These are phyloP conservation scores for Casuarina equisetifolia DNA, from an alignment of 306 rosid genomes.

Conservation along the genomic window DNA sequence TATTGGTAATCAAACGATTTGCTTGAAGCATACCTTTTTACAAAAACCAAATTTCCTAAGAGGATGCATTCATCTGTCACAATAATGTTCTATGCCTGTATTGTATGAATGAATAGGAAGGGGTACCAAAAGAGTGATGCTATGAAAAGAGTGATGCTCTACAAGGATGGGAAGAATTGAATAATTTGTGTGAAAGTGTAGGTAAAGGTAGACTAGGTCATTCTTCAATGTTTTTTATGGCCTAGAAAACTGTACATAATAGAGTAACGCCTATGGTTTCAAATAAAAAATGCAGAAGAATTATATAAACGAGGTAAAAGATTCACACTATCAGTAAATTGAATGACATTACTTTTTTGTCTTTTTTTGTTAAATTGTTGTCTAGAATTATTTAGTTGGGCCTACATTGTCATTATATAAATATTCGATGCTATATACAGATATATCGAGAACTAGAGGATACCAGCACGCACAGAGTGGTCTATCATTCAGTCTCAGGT, in stretches of 20 bases:
- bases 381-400: background rate
- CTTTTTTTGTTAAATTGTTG: background rate
- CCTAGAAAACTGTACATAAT: background rate
- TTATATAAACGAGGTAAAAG: background rate
- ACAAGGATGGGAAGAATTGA: background rate
- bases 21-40: background rate
- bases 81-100: background rate
- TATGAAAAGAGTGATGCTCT: background rate
- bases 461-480: slow-evolving; percentile 49
- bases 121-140: background rate
- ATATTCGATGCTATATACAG: slow-evolving; percentile 47
- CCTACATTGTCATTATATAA: slow-evolving; percentile 25
- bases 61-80: background rate
- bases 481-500: slow-evolving; percentile 58
- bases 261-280: background rate
- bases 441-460: slow-evolving; percentile 82
- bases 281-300: background rate
- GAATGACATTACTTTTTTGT: background rate
- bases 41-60: background rate
- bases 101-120: background rate
- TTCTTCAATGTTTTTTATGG: background rate
- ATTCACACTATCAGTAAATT: background rate
- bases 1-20: background rate
- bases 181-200: background rate
- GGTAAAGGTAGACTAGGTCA: background rate